A percentile compares a stretch with the other conserved stretches of the same genome.
Conservation (phyloP, 2,329 filamentous ascomycete genomes). For the Talaromyces atroroseus region DNA sequence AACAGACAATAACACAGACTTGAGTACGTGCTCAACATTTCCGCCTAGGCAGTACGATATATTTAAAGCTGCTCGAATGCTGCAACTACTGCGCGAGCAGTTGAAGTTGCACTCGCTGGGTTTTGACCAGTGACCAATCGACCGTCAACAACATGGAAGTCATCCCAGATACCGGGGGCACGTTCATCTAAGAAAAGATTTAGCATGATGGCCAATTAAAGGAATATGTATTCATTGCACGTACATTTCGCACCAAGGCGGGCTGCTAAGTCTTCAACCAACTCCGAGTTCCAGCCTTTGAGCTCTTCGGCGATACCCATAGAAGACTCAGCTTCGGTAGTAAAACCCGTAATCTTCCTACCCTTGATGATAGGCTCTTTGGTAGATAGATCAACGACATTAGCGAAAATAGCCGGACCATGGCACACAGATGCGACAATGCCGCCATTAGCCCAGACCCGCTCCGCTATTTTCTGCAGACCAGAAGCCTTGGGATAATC, state of each 20-base stretch:
- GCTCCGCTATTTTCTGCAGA: constrained; percentile 38
- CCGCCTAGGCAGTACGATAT: too few species aligned
- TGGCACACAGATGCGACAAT: constrained; percentile 42
- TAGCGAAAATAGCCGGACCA: constrained; percentile 36
- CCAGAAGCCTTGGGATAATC: constrained; percentile 42
- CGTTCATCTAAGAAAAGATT: constrained; percentile 17
- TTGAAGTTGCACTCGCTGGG: constrained; percentile 37
- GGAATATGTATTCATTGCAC: constrained; percentile 12
- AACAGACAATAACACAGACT: too few species aligned
- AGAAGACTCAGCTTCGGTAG: constrained; percentile 32
- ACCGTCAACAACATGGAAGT: constrained; percentile 31
- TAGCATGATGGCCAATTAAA: neutral
- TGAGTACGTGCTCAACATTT: too few species aligned
- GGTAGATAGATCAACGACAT: constrained; percentile 28
- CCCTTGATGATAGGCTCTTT: constrained; percentile 34
- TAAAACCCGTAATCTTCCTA: constrained; percentile 38
- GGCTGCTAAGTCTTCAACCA: constrained; percentile 31
- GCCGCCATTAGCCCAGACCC: constrained; percentile 38
- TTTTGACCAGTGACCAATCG: constrained; percentile 41
- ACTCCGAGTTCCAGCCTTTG: constrained; percentile 25
- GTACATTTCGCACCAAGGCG: constrained; percentile 28
- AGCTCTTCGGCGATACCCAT: constrained; percentile 31
- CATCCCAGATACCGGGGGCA: constrained; percentile 24
- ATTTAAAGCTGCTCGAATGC: constrained; percentile 34
- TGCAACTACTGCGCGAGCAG: constrained; percentile 34